Conservation (phyloP, 495 filamentous ascomycete genomes). For the Tuber indicum region DNA sequence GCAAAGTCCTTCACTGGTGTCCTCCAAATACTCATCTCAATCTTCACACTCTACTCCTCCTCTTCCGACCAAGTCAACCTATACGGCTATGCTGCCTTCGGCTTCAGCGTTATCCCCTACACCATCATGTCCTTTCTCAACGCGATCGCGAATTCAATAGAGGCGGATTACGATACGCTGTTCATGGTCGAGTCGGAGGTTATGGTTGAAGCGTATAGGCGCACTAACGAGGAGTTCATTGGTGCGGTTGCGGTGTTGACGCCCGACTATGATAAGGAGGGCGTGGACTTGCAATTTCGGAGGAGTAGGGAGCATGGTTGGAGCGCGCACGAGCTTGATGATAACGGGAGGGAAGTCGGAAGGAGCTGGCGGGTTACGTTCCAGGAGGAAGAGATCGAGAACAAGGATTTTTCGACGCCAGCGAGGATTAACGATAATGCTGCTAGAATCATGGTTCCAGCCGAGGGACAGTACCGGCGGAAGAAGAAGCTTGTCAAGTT, state of each 20-base stretch:
- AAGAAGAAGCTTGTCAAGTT: slow-evolving; percentile 22
- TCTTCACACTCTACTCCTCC: slow-evolving; percentile 43
- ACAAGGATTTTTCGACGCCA: neutral
- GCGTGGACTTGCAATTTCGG: slow-evolving; percentile 36
- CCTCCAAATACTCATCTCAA: slow-evolving; percentile 45
- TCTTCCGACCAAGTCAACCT: slow-evolving; percentile 43
- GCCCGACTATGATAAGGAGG: slow-evolving; percentile 19
- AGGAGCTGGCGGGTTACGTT: slow-evolving; percentile 25
- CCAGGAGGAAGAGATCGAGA: slow-evolving; percentile 10
- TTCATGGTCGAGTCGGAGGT: slow-evolving; percentile 46
- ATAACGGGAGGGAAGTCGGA: slow-evolving; percentile 23
- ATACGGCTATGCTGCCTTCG: slow-evolving; percentile 49
- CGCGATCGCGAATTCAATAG: slow-evolving; percentile 46
- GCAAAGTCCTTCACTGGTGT: slow-evolving; percentile 43
- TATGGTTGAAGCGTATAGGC: slow-evolving; percentile 46
- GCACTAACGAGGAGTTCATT: slow-evolving; percentile 42
- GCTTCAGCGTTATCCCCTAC: slow-evolving; percentile 52
- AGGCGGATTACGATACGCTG: slow-evolving; percentile 44
- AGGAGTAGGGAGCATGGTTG: slow-evolving; percentile 22
- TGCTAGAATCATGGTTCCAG: slow-evolving; percentile 22
- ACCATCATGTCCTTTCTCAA: slow-evolving; percentile 64
- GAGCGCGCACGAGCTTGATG: slow-evolving; percentile 27
- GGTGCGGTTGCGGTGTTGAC: slow-evolving; percentile 42
- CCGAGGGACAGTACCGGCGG: slow-evolving; percentile 31
- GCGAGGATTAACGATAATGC: neutral